phyloP scores from a whole-genome alignment of 2,329 filamentous ascomycete genomes.

The Ceratocystis smalleyi region DNA sequence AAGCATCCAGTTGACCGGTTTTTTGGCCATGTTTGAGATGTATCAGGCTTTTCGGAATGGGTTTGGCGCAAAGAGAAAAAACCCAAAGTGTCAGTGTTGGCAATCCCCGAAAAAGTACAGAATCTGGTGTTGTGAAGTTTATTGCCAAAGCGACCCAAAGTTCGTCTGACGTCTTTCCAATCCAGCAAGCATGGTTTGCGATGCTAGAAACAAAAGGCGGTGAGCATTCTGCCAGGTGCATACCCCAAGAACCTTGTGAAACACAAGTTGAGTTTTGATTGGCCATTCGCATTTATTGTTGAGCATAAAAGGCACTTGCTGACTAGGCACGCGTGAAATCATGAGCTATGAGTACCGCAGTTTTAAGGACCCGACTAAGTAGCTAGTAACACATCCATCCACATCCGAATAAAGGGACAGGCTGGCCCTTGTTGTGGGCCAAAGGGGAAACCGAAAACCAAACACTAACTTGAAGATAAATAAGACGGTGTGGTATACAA shows the following conservation, averaged over 20 bases:
- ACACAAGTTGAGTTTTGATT: neutral
- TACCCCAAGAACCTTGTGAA: neutral
- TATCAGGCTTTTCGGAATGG: neutral
- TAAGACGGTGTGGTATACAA: neutral
- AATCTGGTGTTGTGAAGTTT: neutral
- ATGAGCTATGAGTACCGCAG: neutral
- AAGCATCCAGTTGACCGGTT: constrained; percentile 29
- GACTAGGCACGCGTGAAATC: neutral
- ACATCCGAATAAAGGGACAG: neutral
- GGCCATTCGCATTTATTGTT: neutral
- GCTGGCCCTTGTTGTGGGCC: neutral
- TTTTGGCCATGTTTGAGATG: constrained; percentile 12
- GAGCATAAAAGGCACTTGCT: neutral
- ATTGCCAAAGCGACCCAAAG: neutral
- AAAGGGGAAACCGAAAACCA: neutral
- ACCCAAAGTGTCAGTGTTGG: neutral
- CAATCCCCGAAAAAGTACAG: neutral
- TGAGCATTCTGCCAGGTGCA: neutral
- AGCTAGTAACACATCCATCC: neutral
- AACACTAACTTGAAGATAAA: neutral
- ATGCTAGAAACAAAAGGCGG: constrained; percentile 7
- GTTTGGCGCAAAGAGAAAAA: neutral
- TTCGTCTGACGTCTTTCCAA: constrained; percentile 8
- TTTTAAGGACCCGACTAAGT: neutral
- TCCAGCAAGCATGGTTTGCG: constrained; percentile 13